Percentiles rank a stretch among this genome's conserved stretches.
Evolutionary conservation across 352 stramenopile species (phyloP).

Genomic region (Lagenidium sp.): DNA sequence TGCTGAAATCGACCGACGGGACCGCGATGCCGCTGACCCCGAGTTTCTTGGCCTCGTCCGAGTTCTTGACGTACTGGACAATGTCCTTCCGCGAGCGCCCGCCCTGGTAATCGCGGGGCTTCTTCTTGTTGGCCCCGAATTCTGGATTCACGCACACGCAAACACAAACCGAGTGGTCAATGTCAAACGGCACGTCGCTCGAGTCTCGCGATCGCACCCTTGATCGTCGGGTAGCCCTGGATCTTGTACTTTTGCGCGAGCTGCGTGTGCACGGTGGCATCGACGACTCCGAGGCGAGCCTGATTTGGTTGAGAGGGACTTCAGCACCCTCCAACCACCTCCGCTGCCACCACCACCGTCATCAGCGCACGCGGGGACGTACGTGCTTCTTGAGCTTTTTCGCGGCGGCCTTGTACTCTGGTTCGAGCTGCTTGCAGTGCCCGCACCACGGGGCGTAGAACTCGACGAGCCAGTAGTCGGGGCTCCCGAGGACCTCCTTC

Average conservation of each 20-base stretch:
- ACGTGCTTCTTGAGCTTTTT: conserved; percentile 81
- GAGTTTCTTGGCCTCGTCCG: conserved; percentile 55
- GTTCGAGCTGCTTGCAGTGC: conserved; percentile 87
- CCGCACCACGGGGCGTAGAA: conserved; percentile 93
- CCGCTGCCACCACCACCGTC: background rate
- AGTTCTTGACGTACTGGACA: conserved; percentile 65
- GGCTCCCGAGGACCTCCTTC: conserved; percentile 68
- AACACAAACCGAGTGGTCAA: background rate
- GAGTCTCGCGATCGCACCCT: conserved; percentile 15
- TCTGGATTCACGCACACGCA: conserved; percentile 16
- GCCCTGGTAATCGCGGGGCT: conserved; percentile 59
- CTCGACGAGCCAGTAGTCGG: conserved; percentile 88
- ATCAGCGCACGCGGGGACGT: conserved; percentile 1
- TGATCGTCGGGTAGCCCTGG: conserved; percentile 76
- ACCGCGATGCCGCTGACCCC: conserved; percentile 41
- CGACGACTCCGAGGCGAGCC: conserved; percentile 57
- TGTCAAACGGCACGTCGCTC: background rate
- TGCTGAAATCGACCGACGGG: conserved; percentile 33
- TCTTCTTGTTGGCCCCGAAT: conserved; percentile 77
- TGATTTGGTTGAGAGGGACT: too few relatives aligned
- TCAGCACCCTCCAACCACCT: too few relatives aligned
- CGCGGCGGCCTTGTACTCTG: conserved; percentile 83
- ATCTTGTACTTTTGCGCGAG: conserved; percentile 73
- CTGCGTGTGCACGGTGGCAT: conserved; percentile 46
- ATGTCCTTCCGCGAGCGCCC: conserved; percentile 54